A percentile compares a stretch with the other conserved stretches of the same genome.
These are phyloP conservation scores for Protomyces pachydermus DNA, from an alignment of 1,139 yeast genomes.

Conservation along the genomic window DNA sequence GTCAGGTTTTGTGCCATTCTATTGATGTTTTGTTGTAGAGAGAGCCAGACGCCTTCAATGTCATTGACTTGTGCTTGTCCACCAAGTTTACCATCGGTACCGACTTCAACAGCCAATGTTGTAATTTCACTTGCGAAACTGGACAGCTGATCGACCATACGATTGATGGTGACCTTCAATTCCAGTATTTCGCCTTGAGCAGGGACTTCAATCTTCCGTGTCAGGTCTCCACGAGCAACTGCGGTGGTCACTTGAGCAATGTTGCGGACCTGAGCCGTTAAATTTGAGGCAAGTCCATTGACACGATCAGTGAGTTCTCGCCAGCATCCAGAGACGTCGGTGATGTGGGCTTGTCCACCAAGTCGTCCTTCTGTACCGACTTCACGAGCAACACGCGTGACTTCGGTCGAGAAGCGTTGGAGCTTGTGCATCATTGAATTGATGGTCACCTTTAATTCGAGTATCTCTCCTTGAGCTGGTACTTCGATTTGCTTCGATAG, in stretches of 20 bases:
- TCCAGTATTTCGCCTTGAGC: constrained; percentile 84
- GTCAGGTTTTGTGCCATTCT: constrained; percentile 86
- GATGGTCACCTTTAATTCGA: constrained; percentile 71
- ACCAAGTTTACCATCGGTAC: constrained; percentile 82
- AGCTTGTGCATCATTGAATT: constrained; percentile 86
- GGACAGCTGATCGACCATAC: constrained; percentile 86
- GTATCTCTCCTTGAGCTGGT: constrained; percentile 78
- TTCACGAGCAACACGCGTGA: constrained; percentile 80
- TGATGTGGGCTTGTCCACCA: constrained; percentile 84
- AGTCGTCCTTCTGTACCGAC: constrained; percentile 83
- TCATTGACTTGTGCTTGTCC: constrained; percentile 90
- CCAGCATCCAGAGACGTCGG: constrained; percentile 85
- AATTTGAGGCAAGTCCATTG: constrained; percentile 82
- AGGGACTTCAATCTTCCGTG: constrained; percentile 80
- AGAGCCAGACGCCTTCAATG: constrained; percentile 92
- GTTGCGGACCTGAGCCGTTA: constrained; percentile 82
- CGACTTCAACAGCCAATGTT: constrained; percentile 79
- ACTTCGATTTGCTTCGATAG: constrained; percentile 71
- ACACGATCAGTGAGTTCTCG: constrained; percentile 82
- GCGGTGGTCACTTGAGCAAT: constrained; percentile 90
- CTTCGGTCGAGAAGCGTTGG: constrained; percentile 82
- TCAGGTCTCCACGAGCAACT: constrained; percentile 83
- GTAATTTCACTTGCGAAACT: constrained; percentile 88
- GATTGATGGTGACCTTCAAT: constrained; percentile 79
- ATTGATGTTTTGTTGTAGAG: constrained; percentile 81